phyloP scores from a whole-genome alignment of 192 early-diverging fungal genomes.

The Thamnidium elegans region DNA sequence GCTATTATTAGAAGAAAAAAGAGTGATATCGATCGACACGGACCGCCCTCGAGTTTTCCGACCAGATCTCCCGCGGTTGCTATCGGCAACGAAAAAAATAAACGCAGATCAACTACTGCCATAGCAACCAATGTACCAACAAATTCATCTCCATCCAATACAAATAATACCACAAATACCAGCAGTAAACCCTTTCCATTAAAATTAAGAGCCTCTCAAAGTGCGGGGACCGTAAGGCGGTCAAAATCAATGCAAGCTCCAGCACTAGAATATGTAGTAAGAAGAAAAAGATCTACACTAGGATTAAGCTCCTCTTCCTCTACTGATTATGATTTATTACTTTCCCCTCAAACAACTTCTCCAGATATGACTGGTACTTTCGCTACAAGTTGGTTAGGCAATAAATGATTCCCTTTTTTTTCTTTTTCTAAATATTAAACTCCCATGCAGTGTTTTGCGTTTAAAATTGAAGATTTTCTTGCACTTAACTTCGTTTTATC shows the following conservation, averaged over 20 bases:
- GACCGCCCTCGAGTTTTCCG: conserved; percentile 12
- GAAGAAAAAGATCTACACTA: conserved; percentile 4
- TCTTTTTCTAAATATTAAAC: too few species aligned
- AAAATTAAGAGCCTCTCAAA: background rate
- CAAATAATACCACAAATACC: background rate
- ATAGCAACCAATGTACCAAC: background rate
- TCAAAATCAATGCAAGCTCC: conserved; percentile 5
- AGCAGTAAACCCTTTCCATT: background rate
- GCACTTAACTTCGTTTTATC: too few species aligned
- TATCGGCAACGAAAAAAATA: background rate
- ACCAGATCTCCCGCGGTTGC: background rate
- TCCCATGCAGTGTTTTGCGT: too few species aligned
- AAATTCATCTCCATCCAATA: background rate
- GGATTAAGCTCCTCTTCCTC: background rate
- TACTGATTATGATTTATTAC: background rate
- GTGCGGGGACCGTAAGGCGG: conserved; percentile 4
- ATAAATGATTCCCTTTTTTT: background rate
- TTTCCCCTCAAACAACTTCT: background rate
- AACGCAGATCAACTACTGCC: background rate
- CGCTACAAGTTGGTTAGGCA: conserved; percentile 20
- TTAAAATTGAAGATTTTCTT: too few species aligned
- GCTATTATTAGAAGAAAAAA: background rate
- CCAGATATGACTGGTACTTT: conserved; percentile 10
- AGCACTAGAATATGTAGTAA: conserved; percentile 13
- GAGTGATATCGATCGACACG: conserved; percentile 18